Percentiles rank a stretch among this genome's conserved stretches.
Conservation (phyloP, 352 stramenopile genomes). For the Achlya hypogyna region DNA sequence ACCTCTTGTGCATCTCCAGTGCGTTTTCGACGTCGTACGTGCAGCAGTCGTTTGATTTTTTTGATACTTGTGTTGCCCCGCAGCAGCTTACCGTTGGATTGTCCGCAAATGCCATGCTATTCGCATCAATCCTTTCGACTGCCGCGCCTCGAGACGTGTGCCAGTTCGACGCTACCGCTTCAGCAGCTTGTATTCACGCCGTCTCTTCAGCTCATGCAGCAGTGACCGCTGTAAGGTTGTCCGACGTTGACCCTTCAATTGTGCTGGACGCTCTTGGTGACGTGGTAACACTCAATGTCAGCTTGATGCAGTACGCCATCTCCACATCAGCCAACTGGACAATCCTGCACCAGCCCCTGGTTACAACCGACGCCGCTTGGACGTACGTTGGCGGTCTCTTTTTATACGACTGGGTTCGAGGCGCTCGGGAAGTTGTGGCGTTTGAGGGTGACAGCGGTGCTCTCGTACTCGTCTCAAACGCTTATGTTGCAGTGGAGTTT, state of each 20-base stretch:
- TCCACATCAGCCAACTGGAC: not conserved
- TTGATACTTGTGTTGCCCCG: not conserved
- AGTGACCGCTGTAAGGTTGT: too few species aligned
- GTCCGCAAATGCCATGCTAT: not conserved
- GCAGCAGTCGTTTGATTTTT: not conserved
- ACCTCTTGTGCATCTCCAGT: not conserved
- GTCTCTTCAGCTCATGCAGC: too few species aligned
- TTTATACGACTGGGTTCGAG: conserved; percentile 1
- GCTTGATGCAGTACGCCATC: conserved; percentile 8
- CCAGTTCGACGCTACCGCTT: not conserved
- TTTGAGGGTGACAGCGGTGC: conserved; percentile 1
- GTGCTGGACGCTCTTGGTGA: too few species aligned
- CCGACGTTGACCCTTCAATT: too few species aligned
- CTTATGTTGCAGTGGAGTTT: not conserved
- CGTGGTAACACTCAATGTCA: not conserved
- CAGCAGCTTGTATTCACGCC: not conserved
- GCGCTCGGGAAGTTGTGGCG: conserved; percentile 2
- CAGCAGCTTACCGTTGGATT: not conserved
- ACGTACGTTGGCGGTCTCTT: not conserved
- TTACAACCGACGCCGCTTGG: not conserved
- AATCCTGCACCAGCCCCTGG: not conserved
- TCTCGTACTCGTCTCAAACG: not conserved
- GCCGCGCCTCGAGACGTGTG: not conserved
- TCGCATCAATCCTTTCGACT: not conserved
- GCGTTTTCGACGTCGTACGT: not conserved